phyloP scores from a whole-genome alignment of 371 early-diverging fungal species.

The Thermomucor indicae-seudaticae region DNA sequence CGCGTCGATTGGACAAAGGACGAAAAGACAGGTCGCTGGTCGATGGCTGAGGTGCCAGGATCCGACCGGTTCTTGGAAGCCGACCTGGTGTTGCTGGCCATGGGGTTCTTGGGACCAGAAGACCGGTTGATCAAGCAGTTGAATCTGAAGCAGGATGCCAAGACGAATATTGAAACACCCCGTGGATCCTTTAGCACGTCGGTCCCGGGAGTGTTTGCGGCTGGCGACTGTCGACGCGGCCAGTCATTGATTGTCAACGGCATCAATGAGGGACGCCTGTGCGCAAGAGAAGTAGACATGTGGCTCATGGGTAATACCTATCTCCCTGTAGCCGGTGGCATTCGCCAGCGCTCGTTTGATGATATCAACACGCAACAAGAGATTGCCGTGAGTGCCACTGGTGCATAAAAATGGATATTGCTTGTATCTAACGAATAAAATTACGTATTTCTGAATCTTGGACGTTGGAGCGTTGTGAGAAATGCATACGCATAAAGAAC shows the following conservation, averaged over 20 bases:
- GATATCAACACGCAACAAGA: background rate
- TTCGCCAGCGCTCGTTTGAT: conserved; percentile 41
- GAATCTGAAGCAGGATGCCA: conserved; percentile 66
- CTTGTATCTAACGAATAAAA: background rate
- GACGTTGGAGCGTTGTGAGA: no score
- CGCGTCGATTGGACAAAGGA: conserved; percentile 91
- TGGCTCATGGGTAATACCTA: conserved; percentile 69
- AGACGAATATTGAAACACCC: conserved; percentile 77
- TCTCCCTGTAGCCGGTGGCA: conserved; percentile 66
- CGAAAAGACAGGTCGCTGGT: conserved; percentile 75
- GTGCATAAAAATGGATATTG: background rate
- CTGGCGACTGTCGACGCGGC: conserved; percentile 95
- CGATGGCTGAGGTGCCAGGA: conserved; percentile 80
- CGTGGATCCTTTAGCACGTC: background rate
- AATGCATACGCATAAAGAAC: no score
- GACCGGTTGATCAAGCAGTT: conserved; percentile 75
- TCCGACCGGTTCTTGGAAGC: conserved; percentile 81
- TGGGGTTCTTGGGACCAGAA: conserved; percentile 97
- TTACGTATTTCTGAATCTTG: no score
- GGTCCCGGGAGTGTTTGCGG: conserved; percentile 83
- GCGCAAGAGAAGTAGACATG: conserved; percentile 89
- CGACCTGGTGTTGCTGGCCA: conserved; percentile 87
- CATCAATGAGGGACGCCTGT: conserved; percentile 94
- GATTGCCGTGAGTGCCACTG: background rate
- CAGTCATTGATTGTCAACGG: conserved; percentile 95